These are phyloP conservation scores for Lactarius hatsudake DNA, from an alignment of 768 basidiomycete species.

Conservation along the genomic window DNA sequence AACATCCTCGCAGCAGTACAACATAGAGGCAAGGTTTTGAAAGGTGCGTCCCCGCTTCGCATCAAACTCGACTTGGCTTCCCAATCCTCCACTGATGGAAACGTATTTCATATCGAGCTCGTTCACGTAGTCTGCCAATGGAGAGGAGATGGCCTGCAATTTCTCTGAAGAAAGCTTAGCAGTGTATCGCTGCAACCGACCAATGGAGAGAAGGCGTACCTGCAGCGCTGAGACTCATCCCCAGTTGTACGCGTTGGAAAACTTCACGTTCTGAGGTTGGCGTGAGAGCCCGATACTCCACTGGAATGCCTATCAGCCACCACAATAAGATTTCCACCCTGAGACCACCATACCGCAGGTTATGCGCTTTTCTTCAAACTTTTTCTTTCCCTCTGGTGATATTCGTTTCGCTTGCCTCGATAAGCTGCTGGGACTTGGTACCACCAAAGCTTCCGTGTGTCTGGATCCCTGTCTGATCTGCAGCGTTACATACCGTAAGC, in stretches of 20 bases:
- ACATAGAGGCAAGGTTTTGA: constrained; percentile 66
- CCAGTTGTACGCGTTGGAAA: constrained; percentile 80
- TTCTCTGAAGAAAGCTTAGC: constrained; percentile 50
- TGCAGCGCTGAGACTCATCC: constrained; percentile 69
- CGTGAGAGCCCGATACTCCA: constrained; percentile 61
- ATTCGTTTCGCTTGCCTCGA: constrained; percentile 49
- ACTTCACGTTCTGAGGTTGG: constrained; percentile 69
- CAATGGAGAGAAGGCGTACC: constrained; percentile 40
- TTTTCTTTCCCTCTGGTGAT: constrained; percentile 48
- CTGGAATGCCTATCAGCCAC: constrained; percentile 30
- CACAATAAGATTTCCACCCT: not conserved
- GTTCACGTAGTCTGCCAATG: constrained; percentile 65
- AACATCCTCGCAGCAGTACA: constrained; percentile 61
- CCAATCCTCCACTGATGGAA: constrained; percentile 56
- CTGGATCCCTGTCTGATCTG: constrained; percentile 50
- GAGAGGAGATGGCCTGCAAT: constrained; percentile 72
- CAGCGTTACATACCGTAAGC: constrained; percentile 31
- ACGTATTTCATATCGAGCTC: constrained; percentile 58
- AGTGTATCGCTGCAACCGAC: not conserved
- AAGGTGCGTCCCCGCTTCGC: constrained; percentile 72
- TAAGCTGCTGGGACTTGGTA: constrained; percentile 51
- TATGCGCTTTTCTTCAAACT: constrained; percentile 56
- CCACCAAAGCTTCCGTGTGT: constrained; percentile 62
- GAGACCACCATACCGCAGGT: constrained; percentile 52
- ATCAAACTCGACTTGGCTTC: constrained; percentile 56